A percentile compares a stretch with the other conserved stretches of the same genome.
Evolutionary conservation across 345 rosid species (phyloP).

Genomic region (Populus euphratica): DNA sequence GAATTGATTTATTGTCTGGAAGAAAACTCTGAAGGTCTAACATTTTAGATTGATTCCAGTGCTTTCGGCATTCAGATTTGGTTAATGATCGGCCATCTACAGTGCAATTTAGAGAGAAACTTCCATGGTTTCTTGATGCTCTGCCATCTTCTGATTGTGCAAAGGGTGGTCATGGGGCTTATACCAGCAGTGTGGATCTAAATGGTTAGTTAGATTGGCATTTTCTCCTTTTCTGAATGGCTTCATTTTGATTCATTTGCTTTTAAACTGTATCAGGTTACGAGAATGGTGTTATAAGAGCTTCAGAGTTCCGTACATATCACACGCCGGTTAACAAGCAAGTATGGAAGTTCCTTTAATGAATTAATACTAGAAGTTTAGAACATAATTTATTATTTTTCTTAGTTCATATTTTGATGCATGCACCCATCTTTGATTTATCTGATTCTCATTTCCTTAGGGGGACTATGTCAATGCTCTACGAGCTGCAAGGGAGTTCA

Average conservation of each 20-base stretch:
- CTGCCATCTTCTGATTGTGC: slow-evolving; percentile 97
- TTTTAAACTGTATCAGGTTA: slow-evolving; percentile 15
- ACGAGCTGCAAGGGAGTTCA: slow-evolving; percentile 26
- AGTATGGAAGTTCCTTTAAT: slow-evolving; percentile 14
- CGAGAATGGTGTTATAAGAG: slow-evolving; percentile 21
- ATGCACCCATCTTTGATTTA: neutral
- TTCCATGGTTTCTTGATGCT: slow-evolving; percentile 94
- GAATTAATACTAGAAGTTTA: slow-evolving; percentile 1
- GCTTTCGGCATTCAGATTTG: slow-evolving; percentile 60
- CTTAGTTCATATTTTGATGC: too few species aligned
- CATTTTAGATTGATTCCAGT: slow-evolving; percentile 23
- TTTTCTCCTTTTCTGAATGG: neutral
- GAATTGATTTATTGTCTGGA: neutral
- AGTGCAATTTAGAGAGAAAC: slow-evolving; percentile 71
- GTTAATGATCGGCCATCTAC: slow-evolving; percentile 44
- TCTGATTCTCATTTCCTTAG: slow-evolving; percentile 20
- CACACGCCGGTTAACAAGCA: slow-evolving; percentile 32
- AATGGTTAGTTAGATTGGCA: slow-evolving; percentile 45
- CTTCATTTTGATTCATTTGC: neutral
- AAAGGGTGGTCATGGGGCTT: slow-evolving; percentile 98
- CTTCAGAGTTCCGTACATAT: slow-evolving; percentile 31
- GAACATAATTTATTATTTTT: neutral
- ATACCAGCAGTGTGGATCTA: slow-evolving; percentile 80
- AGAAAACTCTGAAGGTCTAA: slow-evolving; percentile 18
- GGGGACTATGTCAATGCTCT: slow-evolving; percentile 25